Percentiles rank a stretch among this genome's conserved stretches.
Conservation (phyloP, 306 rosid species). For the Trifolium fragiferum region DNA sequence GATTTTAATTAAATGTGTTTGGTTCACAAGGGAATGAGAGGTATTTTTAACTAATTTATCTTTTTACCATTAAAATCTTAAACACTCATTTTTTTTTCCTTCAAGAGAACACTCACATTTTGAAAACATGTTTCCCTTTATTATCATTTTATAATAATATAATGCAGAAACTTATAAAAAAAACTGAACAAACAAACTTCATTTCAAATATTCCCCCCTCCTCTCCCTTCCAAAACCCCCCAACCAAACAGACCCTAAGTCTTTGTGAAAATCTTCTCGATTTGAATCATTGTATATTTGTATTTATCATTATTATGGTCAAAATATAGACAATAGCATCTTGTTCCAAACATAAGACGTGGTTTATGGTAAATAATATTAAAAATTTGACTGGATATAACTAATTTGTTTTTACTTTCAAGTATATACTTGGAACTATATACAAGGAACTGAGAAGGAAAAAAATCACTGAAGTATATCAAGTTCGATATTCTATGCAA, state of each 20-base stretch:
- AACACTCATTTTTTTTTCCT: too few species aligned
- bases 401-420: conserved; percentile 2
- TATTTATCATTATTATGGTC: conserved; percentile 16
- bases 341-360: conserved; percentile 18
- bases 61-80: too few species aligned
- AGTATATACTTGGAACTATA: conserved; percentile 29
- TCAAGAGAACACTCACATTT: too few species aligned
- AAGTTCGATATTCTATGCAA: conserved; percentile 22
- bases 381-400: conserved; percentile 3
- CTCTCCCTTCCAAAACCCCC: too few species aligned
- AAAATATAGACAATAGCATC: conserved; percentile 22
- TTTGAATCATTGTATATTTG: neutral
- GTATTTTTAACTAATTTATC: too few species aligned
- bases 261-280: conserved; percentile 30
- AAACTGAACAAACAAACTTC: too few species aligned
- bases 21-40: too few species aligned
- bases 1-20: too few species aligned
- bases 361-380: neutral
- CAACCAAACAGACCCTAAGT: neutral
- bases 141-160: too few species aligned
- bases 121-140: too few species aligned
- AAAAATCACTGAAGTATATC: conserved; percentile 7
- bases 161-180: too few species aligned
- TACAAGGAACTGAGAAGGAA: conserved; percentile 25
- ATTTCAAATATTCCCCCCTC: too few species aligned